Evolutionary conservation across 495 filamentous ascomycete genomes (phyloP).

Genomic region (Monascus purpureus): DNA sequence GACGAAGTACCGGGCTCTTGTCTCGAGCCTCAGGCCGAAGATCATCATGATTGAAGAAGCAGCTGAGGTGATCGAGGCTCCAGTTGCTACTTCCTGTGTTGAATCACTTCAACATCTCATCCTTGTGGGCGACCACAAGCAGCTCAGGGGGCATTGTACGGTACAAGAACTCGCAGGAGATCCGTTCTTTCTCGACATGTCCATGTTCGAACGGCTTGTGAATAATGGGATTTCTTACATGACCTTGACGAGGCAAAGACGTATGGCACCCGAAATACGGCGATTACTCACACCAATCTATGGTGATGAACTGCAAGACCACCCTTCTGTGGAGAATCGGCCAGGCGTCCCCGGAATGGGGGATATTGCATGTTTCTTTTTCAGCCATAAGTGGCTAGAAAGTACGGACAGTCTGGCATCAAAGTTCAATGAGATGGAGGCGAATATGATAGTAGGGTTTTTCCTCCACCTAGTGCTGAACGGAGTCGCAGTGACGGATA

Average conservation of each 20-base stretch:
- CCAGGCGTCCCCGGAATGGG: conserved; percentile 71
- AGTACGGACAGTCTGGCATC: conserved; percentile 49
- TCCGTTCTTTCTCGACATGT: conserved; percentile 51
- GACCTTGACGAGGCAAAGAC: conserved; percentile 45
- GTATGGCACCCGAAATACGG: conserved; percentile 64
- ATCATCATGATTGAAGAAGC: conserved; percentile 64
- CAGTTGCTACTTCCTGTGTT: conserved; percentile 48
- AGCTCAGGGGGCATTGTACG: conserved; percentile 50
- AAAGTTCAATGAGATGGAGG: conserved; percentile 59
- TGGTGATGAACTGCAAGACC: conserved; percentile 48
- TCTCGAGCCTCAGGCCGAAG: conserved; percentile 55
- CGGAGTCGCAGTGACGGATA: conserved; percentile 39
- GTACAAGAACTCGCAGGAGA: conserved; percentile 36
- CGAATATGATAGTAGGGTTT: conserved; percentile 63
- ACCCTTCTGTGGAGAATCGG: conserved; percentile 47
- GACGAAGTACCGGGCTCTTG: conserved; percentile 69
- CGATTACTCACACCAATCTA: conserved; percentile 54
- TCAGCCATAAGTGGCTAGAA: conserved; percentile 59
- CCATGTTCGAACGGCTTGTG: conserved; percentile 67
- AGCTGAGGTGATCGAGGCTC: conserved; percentile 57
- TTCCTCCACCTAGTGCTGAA: conserved; percentile 60
- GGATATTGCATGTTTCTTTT: conserved; percentile 50
- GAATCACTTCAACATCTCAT: conserved; percentile 59
- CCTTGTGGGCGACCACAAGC: conserved; percentile 63
- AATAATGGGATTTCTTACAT: conserved; percentile 50